Evolutionary conservation across 2,329 filamentous ascomycete species (phyloP), one percentile per base, ranked within the genome.

Genomic region (Truncatella angustata): DNA sequence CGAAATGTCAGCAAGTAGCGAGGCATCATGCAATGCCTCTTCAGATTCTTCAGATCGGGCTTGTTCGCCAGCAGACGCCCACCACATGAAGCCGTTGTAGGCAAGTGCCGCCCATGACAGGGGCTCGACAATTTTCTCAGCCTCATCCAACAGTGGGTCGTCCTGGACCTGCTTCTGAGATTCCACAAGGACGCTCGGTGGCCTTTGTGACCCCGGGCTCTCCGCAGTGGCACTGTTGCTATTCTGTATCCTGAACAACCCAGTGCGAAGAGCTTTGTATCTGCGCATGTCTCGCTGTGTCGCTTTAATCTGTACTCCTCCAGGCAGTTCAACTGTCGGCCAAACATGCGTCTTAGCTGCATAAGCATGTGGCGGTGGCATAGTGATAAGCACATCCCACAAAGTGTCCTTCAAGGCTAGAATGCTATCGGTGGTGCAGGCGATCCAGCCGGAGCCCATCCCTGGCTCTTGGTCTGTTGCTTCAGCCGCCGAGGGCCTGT

Each of bases 361-460:
- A 49, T 81, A 73, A 3, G 82, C 71, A 60, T 86, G 75, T 5
- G 79, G 68, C 1, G 84, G 79, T 1, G 91, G 90, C 64, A 97
- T 81, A 50, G 90, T 90, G 54, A 97, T 86, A 35, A 97, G 80
- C 61, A 97, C 79, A 66, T 99, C 94, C 77, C 91, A 97, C 2
- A 99, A 81, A 2, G 88, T 82, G 47, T 86, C 82, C 73, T 97
- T 97, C 70, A 90, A 88, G 43, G 84, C 85, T 12, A 99, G 79
- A 53, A 99, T 94, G 64, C 89, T 93, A 71, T 99, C 94, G 2
- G 93, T 97, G 3, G 93, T 97, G 69, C 92, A 97, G 11, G 93
- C 94, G 54, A 96, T 86, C 91, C 92, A 99, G 35, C 91, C 89
- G 12, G 79, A 72, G 28, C 78, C 78, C 21, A 71, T 66, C 37